Base-by-base conservation (phyloP, 805 yeast genomes). In the Candida xyloterini region DNA sequence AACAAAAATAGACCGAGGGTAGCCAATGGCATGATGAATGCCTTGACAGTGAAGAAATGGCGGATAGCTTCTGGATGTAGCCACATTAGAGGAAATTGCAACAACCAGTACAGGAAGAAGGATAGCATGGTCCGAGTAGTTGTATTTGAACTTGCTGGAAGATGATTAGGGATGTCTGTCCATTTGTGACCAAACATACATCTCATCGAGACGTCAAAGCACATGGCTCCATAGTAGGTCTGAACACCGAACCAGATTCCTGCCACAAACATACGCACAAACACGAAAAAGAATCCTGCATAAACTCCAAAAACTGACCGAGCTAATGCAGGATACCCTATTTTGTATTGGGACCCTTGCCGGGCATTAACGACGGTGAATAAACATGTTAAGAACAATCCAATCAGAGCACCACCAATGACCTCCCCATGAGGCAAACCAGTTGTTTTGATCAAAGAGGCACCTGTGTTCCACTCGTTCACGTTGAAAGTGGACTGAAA, bases 191-290 rank as follows among this genome's bases (percentile, higher is more conserved):
- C 52, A 37, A 52, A 52, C 27, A 50, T 43, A 31, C 55, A 50
- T 21, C 53, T 46, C 24, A 58, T 31, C 15, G 60, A 42, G 31
- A 60, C 64, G 34, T 61, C 62, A 27, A 63, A 52, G 23, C 66
- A 64, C 44, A 62, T 59, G 10, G 69, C 65, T 35, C 66, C 65
- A 37, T 58, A 58, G 51, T 60, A 59, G 7, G 68, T 59, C 43
- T 63, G 61, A 33, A 63, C 66, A 13, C 70, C 70, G 50, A 62
- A 67, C 65, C 70, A 62, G 31, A 67, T 62, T 26, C 59, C 57
- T 15, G 67, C 65, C 5, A 63, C 58, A 26, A 64, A 56, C 37
- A 64, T 53, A 35, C 70, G 56, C 27, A 66, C 60, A 30, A 64
- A 50, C 21, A 66, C 60, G 28, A 63, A 65, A 24, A 66, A 55